These are phyloP conservation scores for Pseudogymnoascus sp. DNA, from an alignment of 2,329 filamentous ascomycete genomes.

Conservation along the genomic window DNA sequence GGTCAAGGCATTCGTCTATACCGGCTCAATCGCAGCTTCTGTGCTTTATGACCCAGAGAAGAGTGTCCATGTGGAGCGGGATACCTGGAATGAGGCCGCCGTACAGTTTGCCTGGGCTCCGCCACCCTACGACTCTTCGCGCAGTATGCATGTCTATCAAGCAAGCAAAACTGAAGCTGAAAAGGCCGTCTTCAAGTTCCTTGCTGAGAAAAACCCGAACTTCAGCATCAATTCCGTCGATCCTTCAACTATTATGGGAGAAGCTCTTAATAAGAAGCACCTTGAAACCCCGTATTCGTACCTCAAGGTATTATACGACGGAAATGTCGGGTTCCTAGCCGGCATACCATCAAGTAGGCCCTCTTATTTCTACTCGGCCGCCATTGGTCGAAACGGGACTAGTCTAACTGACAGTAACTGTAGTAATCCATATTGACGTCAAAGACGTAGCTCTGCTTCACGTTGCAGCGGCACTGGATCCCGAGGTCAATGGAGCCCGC, in stretches of 20 bases:
- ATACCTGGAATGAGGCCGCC: conserved; percentile 30
- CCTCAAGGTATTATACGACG: background rate
- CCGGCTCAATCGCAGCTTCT: conserved; percentile 19
- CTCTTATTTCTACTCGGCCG: background rate
- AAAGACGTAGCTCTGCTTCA: conserved; percentile 27
- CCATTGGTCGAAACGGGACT: background rate
- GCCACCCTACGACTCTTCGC: conserved; percentile 19
- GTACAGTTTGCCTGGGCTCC: conserved; percentile 27
- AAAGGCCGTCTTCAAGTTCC: conserved; percentile 27
- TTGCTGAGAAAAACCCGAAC: conserved; percentile 21
- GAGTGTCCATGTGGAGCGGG: conserved; percentile 15
- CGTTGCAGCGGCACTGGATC: conserved; percentile 25
- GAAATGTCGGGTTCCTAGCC: background rate
- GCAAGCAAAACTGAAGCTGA: conserved; percentile 30
- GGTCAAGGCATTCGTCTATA: conserved; percentile 31
- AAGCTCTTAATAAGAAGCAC: conserved; percentile 21
- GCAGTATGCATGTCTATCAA: conserved; percentile 21
- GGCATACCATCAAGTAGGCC: background rate
- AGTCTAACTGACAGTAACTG: no score
- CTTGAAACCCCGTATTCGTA: conserved; percentile 7
- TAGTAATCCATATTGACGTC: conserved; percentile 23
- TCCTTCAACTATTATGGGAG: conserved; percentile 14
- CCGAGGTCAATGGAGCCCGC: conserved; percentile 23
- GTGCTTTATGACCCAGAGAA: background rate
- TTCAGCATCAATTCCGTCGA: conserved; percentile 24